phyloP scores from a whole-genome alignment of 2,329 filamentous ascomycete species.

The Aspergillus tanneri region DNA sequence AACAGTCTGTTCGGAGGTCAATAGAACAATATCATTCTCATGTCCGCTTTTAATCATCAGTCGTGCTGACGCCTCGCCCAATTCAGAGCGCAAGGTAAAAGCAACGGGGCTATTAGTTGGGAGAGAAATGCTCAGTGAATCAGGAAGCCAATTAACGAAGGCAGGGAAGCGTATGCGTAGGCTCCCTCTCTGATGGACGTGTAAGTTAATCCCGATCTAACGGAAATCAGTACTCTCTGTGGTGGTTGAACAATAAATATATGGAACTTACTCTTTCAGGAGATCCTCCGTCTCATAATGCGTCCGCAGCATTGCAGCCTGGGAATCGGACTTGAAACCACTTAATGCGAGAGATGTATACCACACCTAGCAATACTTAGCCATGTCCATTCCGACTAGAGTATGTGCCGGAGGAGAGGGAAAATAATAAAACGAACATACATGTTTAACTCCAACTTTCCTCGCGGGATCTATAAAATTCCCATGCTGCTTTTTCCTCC shows the following conservation, averaged over 20 bases:
- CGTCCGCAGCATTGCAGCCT: slow-evolving; percentile 57
- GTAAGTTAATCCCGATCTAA: slow-evolving; percentile 48
- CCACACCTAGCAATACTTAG: slow-evolving; percentile 40
- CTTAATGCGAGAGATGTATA: slow-evolving; percentile 64
- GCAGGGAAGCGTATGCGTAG: slow-evolving; percentile 62
- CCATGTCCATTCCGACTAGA: not conserved
- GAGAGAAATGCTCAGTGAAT: slow-evolving; percentile 30
- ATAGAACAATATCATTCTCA: slow-evolving; percentile 38
- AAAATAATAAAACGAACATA: slow-evolving; percentile 27
- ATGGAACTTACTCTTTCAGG: slow-evolving; percentile 42
- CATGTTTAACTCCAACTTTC: slow-evolving; percentile 51
- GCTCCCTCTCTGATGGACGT: slow-evolving; percentile 59
- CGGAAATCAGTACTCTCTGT: too few relatives aligned
- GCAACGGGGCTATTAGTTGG: slow-evolving; percentile 48
- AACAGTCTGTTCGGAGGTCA: slow-evolving; percentile 40
- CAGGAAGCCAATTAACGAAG: slow-evolving; percentile 51
- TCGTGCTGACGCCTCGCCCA: slow-evolving; percentile 56
- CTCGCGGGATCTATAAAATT: slow-evolving; percentile 56
- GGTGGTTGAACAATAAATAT: slow-evolving; percentile 1
- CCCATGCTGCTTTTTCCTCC: slow-evolving; percentile 48
- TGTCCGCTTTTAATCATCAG: slow-evolving; percentile 46
- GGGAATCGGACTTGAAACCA: slow-evolving; percentile 40
- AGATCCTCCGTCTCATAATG: slow-evolving; percentile 60
- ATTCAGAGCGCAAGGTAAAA: slow-evolving; percentile 54
- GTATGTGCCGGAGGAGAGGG: too few relatives aligned